Base-by-base conservation (phyloP, 1,284 basidiomycete genomes). In the Cutaneotrichosporon spelunceum region DNA sequence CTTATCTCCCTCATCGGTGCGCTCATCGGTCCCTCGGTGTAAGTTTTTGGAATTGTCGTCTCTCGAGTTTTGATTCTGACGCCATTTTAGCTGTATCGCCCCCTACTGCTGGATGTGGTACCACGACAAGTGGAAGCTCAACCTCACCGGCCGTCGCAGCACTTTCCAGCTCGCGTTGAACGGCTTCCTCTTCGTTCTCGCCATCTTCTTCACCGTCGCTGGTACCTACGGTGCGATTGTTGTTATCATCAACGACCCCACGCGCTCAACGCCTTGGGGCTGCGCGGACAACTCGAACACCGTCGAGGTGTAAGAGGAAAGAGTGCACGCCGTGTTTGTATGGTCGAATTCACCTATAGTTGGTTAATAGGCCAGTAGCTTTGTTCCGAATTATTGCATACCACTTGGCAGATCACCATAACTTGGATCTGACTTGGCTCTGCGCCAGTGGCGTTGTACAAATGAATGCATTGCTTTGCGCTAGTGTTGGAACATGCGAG, bases 261-360 rank as follows among this genome's bases (percentile, higher is more conserved):
- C 56, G 23, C 64, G 66, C 23, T 59, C 63, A 23, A 63, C 53
- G 6, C 70, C 74, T 11, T 77, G 72, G 68, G 66, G 67, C 14
- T 77, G 75, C 47, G 66, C 61, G 14, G 73, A 74, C 62, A 74
- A 74, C 63, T 70, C 70, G 47, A 62, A 63, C 45, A 67, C 69
- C 10, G 60, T 63, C 16, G 36, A 63, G 36, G 10, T 21, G n/a
- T n/a, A 14, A 16, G 2, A 3, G 21, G 27, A 14, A 53, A 9
- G 7, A 10, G 14, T 26, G 24, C 3, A 9, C 26, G 30, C 26
- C n/a, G 10, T 13, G 8, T 26, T 6, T 27, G 48, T n/a, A n/a
- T n/a, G n/a, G n/a, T n/a, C n/a, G n/a, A n/a, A n/a, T n/a, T n/a
- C n/a, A n/a, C n/a, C n/a, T n/a, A n/a, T n/a, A n/a, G n/a, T n/a